Evolutionary conservation across 2,329 filamentous ascomycete species (phyloP), one percentile per base, ranked within the genome.

Genomic region (Xylaria arbuscula): DNA sequence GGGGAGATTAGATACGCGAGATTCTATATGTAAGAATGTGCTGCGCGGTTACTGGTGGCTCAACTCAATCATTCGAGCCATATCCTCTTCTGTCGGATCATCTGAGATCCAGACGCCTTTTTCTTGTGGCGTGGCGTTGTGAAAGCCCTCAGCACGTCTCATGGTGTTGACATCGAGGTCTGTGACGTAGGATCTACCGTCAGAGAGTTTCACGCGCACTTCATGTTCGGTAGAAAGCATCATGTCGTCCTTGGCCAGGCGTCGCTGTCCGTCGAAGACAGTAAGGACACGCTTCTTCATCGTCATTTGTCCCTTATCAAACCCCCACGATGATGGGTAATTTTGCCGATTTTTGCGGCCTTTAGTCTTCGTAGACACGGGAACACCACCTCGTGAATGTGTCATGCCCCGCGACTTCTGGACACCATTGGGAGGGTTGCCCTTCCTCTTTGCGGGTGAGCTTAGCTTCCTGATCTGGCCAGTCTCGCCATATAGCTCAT

Each of bases 241-340:
- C 93, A 98, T 96, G 82, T 99, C 96, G 78, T 99, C 96, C 84
- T 98, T 98, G 88, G 93, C 96, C 58, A 99, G 86, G 50, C 95
- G 90, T 62, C 94, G 90, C 17, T 87, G 87, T 0, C 96, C 96
- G 77, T 98, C 94, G 76, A 97, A 99, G 22, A 97, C 93, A 72
- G 93, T 93, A 76, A 98, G 86, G 64, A 98, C 93, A 34, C 96
- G 92, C 88, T 98, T 98, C 89, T 97, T 98, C 89, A 97, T 97
- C 78, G 92, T 97, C 93, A 98, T 97, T 84, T 96, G 94, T 76
- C 93, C 92, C 76, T 92, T 90, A 70, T 94, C 89, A 76, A 94
- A 96, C 61, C 96, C 95, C 96, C 96, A 99, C 1, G 92, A 94
- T 0, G 92, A 89, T 13, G 96, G 96, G 79, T 97, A 98, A 80